Conservation (phyloP, 305 asterid species). For the Solanum hybrid region DNA sequence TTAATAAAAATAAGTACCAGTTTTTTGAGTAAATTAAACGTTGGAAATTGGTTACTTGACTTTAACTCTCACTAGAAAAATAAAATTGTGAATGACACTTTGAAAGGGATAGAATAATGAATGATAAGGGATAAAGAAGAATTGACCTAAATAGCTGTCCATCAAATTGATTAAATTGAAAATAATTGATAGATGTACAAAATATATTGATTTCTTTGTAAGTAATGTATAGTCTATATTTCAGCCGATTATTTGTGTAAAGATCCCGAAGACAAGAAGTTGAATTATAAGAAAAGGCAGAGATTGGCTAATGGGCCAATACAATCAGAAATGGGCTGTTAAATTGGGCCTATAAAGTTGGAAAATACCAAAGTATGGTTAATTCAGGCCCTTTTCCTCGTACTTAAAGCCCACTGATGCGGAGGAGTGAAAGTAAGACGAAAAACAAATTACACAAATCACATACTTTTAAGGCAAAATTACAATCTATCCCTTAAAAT, state of each 20-base stretch:
- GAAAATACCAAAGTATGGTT: neutral
- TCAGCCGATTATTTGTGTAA: neutral
- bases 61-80: neutral
- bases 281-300: neutral
- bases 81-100: neutral
- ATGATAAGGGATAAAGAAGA: neutral
- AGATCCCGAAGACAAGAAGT: neutral
- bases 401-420: neutral
- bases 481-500: neutral
- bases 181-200: neutral
- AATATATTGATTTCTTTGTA: neutral
- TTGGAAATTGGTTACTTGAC: neutral
- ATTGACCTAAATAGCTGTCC: neutral
- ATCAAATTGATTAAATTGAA: neutral
- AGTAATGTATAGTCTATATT: neutral
- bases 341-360: neutral
- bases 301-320: too few relatives aligned
- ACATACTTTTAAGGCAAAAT: too few relatives aligned
- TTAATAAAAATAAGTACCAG: neutral
- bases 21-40: neutral
- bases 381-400: neutral
- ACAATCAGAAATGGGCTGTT: neutral
- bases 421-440: neutral
- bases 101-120: neutral
- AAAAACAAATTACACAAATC: neutral